These are phyloP conservation scores for Malania oleifera DNA, from an alignment of 164 flowering plant genomes.

Conservation along the genomic window DNA sequence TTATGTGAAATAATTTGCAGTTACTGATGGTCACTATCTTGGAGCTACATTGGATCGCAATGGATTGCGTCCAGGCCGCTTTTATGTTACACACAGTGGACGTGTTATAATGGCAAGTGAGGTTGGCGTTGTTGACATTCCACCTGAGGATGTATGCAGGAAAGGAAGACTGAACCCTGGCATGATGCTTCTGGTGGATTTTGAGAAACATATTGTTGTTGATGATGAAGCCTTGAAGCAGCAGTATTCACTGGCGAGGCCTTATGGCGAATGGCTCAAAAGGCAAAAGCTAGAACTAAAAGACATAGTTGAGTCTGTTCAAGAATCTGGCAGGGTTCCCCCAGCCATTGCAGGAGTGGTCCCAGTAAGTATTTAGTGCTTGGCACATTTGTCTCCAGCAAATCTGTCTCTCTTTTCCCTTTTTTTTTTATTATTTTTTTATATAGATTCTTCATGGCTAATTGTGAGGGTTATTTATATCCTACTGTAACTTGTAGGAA, in stretches of 20 bases:
- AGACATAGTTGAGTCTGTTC: constrained; percentile 67
- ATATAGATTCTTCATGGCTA: too few relatives aligned
- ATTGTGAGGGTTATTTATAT: constrained; percentile 4
- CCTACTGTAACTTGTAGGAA: constrained; percentile 34
- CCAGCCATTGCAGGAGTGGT: constrained; percentile 68
- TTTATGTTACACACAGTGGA: constrained; percentile 88
- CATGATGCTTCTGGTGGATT: constrained; percentile 99
- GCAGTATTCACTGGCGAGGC: constrained; percentile 86
- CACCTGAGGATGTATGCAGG: constrained; percentile 81
- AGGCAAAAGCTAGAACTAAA: constrained; percentile 82
- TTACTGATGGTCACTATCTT: constrained; percentile 97
- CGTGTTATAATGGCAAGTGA: constrained; percentile 99
- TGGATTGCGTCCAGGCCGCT: constrained; percentile 97
- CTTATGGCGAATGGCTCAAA: constrained; percentile 90
- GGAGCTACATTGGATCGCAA: constrained; percentile 99
- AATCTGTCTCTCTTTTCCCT: neutral
- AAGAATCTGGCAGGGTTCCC: constrained; percentile 44
- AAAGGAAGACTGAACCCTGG: constrained; percentile 99
- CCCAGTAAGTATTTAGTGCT: constrained; percentile 64
- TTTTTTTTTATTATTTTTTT: neutral
- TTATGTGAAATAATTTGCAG: constrained; percentile 37
- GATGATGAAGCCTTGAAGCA: constrained; percentile 93
- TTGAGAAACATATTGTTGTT: constrained; percentile 91
- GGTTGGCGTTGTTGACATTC: constrained; percentile 97
- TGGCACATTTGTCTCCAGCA: too few relatives aligned